These are phyloP conservation scores for Apophysomyces variabilis DNA, from an alignment of 371 early-diverging fungal species.

Conservation along the genomic window DNA sequence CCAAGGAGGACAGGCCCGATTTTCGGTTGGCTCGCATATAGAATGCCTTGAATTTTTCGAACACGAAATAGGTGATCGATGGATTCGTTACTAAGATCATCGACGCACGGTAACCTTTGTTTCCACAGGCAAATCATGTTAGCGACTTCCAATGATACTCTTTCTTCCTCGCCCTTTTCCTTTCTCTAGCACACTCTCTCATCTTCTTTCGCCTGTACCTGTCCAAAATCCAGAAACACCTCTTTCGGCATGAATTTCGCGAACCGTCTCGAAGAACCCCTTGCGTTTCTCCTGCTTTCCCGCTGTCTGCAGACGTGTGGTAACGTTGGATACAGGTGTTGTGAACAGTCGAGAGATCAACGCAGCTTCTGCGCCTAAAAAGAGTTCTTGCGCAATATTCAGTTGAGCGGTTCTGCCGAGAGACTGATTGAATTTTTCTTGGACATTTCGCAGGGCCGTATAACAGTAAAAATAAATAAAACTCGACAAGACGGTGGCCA, in stretches of 20 bases:
- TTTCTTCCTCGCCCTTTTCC: no score
- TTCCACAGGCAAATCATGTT: no score
- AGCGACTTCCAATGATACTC: neutral
- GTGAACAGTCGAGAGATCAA: constrained; percentile 64
- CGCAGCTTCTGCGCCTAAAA: constrained; percentile 66
- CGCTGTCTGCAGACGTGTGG: constrained; percentile 60
- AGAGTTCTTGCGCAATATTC: constrained; percentile 59
- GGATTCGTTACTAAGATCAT: constrained; percentile 63
- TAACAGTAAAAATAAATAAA: constrained; percentile 70
- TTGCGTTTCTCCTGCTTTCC: constrained; percentile 30
- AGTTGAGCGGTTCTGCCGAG: constrained; percentile 50
- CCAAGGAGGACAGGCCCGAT: constrained; percentile 41
- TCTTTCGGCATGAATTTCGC: constrained; percentile 50
- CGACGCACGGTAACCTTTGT: constrained; percentile 60
- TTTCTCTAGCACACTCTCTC: no score
- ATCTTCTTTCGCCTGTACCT: constrained; percentile 23
- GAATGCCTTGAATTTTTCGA: constrained; percentile 56
- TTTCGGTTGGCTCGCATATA: constrained; percentile 37
- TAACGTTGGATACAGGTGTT: constrained; percentile 61
- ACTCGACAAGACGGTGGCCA: constrained; percentile 61
- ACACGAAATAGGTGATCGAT: constrained; percentile 66
- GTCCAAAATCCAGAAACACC: constrained; percentile 65
- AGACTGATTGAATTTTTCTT: constrained; percentile 52
- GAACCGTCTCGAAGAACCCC: constrained; percentile 27
- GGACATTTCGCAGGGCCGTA: constrained; percentile 57